Conservation (phyloP, 805 yeast species). For the Zygoascus biomembranicola region DNA sequence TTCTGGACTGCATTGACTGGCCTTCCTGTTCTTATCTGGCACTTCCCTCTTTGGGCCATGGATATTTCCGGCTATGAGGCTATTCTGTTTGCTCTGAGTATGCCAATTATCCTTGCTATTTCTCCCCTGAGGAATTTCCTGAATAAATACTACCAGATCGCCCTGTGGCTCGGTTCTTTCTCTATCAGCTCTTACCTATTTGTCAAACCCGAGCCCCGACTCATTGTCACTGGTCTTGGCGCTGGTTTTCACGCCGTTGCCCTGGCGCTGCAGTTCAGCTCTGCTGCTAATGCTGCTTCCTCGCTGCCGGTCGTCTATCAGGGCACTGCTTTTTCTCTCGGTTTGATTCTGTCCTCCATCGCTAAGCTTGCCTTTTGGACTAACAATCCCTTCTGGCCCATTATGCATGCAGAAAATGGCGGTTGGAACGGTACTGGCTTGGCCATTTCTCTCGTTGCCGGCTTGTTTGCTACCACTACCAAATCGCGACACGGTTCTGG, state of each 20-base stretch:
- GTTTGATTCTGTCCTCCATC: slow-evolving; percentile 64
- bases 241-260: slow-evolving; percentile 54
- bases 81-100: slow-evolving; percentile 41
- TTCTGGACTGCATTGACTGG: slow-evolving; percentile 85
- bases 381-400: slow-evolving; percentile 95
- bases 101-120: slow-evolving; percentile 50
- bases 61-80: slow-evolving; percentile 94
- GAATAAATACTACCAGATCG: slow-evolving; percentile 40
- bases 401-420: slow-evolving; percentile 76
- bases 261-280: slow-evolving; percentile 42
- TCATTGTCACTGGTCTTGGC: slow-evolving; percentile 60
- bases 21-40: slow-evolving; percentile 83
- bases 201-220: slow-evolving; percentile 59
- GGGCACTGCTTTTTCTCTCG: slow-evolving; percentile 54
- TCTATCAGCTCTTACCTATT: slow-evolving; percentile 74
- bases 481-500: not conserved
- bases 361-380: slow-evolving; percentile 70
- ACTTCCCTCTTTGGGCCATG: slow-evolving; percentile 97
- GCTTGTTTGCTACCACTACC: slow-evolving; percentile 41
- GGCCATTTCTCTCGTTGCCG: slow-evolving; percentile 51
- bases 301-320: slow-evolving; percentile 30
- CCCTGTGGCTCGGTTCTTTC: slow-evolving; percentile 46
- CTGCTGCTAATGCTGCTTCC: slow-evolving; percentile 17
- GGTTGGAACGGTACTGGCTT: slow-evolving; percentile 75
- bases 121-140: slow-evolving; percentile 37